phyloP scores from a whole-genome alignment of 768 basidiomycete species.

The Boletus bicolor region DNA sequence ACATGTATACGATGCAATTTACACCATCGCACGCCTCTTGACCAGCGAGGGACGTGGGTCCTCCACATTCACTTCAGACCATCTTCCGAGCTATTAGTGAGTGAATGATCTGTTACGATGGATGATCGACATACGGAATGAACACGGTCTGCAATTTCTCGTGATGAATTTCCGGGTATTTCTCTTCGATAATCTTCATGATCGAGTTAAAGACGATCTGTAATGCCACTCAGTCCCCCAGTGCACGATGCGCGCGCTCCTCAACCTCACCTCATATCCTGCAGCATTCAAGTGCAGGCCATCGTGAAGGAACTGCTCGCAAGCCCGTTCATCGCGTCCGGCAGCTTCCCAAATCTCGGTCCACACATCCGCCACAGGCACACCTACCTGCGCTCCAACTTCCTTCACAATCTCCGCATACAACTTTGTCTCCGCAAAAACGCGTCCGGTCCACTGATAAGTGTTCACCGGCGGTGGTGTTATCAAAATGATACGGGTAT shows the following conservation, averaged over 20 bases:
- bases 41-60: conserved; percentile 22
- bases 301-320: conserved; percentile 59
- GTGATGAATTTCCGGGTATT: conserved; percentile 68
- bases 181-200: conserved; percentile 49
- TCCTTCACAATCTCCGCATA: conserved; percentile 73
- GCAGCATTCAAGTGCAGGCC: conserved; percentile 77
- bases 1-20: not conserved
- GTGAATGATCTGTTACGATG: not conserved
- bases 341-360: conserved; percentile 67
- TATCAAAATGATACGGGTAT: conserved; percentile 74
- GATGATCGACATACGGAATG: conserved; percentile 47
- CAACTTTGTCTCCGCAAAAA: conserved; percentile 54
- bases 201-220: conserved; percentile 69
- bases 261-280: conserved; percentile 64
- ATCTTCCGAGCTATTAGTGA: conserved; percentile 18
- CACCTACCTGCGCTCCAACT: conserved; percentile 50
- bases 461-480: conserved; percentile 84
- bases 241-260: not conserved
- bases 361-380: conserved; percentile 77
- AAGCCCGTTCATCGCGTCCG: conserved; percentile 52
- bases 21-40: conserved; percentile 19
- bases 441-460: conserved; percentile 50
- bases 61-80: conserved; percentile 21
- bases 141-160: conserved; percentile 59
- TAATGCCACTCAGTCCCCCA: not conserved